Evolutionary conservation across 2,329 filamentous ascomycete genomes (phyloP), one percentile per base, ranked within the genome.

Genomic region (Pseudocercospora eumusae): DNA sequence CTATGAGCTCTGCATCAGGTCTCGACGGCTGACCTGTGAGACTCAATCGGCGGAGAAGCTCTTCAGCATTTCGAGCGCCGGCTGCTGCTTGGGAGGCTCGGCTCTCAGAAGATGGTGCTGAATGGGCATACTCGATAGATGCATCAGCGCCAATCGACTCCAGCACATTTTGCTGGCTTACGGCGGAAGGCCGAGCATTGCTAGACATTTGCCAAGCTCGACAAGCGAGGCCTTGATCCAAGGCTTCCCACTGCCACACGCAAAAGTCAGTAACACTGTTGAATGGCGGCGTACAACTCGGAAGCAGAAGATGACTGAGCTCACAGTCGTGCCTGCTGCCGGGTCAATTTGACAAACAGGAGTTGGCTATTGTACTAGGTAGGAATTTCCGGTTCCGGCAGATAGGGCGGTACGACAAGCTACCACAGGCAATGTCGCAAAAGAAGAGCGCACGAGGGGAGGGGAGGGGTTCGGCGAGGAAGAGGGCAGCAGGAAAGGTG

Each of bases 11-110:
- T 36, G 77, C 72, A 49, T 80, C 76, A 8, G 72, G 69, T 55
- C 74, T 74, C 2, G 73, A 70, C 18, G 67, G 67, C 66, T 66
- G 57, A 68, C 76, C 72, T 59, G 76, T 70, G 23, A 83, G 72
- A 68, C 82, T 85, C 64, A 85, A 69, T n/a, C 82, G 81, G 56
- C 80, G 79, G 49, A 85, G 73, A 40, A 85, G 71, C 36, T 85
- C 83, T 59, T 80, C 78, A 13, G 78, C 79, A 2, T 79, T 78
- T 47, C 74, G 76, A 40, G 78, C 79, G 61, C 79, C 80, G 52
- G 76, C 78, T 13, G 76, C 78, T 23, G 75, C 75, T 56, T 82
- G 75, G 4, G 76, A 72, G 2, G 78, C 76, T 23, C 76, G 79
- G 65, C 64, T 66, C 13, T 72, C 68, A 21, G 33, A 13, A 44